phyloP scores from a whole-genome alignment of 306 rosid species.

The Vicia villosa region DNA sequence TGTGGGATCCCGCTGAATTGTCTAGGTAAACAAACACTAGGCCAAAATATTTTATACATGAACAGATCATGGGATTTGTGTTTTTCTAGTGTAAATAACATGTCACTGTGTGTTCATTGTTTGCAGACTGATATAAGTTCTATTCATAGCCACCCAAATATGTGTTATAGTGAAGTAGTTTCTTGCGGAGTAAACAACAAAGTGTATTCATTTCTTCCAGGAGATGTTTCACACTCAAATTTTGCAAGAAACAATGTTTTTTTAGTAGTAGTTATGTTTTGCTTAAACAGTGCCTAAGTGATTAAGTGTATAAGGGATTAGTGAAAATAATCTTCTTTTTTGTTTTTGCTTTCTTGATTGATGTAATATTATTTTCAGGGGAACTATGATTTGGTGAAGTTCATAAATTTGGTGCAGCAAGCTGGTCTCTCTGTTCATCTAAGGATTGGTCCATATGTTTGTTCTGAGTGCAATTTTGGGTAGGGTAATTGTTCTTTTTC shows the following conservation, averaged over 20 bases:
- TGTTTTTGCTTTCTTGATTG: not conserved
- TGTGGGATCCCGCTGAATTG: slow-evolving; percentile 91
- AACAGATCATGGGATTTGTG: not conserved
- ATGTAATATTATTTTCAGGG: slow-evolving; percentile 88
- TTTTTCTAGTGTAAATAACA: slow-evolving; percentile 2
- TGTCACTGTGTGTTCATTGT: slow-evolving; percentile 19
- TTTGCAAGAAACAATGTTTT: too few species aligned
- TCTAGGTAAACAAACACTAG: slow-evolving; percentile 58
- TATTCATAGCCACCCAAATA: slow-evolving; percentile 79
- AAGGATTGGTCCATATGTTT: slow-evolving; percentile 98
- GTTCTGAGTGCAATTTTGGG: slow-evolving; percentile 99
- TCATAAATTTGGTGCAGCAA: slow-evolving; percentile 83
- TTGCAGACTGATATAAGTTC: slow-evolving; percentile 92
- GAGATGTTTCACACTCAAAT: too few species aligned
- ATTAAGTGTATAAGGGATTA: too few species aligned
- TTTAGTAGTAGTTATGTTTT: slow-evolving; percentile 15
- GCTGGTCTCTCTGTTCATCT: slow-evolving; percentile 92
- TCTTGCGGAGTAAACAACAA: too few species aligned
- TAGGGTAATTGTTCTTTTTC: slow-evolving; percentile 40
- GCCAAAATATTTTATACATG: not conserved
- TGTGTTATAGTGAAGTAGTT: slow-evolving; percentile 66
- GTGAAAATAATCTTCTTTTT: not conserved
- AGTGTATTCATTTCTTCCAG: too few species aligned
- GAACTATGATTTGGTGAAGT: slow-evolving; percentile 92
- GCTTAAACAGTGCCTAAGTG: not conserved